These are phyloP conservation scores for Vigna mungo DNA, from an alignment of 306 rosid genomes.

Conservation along the genomic window DNA sequence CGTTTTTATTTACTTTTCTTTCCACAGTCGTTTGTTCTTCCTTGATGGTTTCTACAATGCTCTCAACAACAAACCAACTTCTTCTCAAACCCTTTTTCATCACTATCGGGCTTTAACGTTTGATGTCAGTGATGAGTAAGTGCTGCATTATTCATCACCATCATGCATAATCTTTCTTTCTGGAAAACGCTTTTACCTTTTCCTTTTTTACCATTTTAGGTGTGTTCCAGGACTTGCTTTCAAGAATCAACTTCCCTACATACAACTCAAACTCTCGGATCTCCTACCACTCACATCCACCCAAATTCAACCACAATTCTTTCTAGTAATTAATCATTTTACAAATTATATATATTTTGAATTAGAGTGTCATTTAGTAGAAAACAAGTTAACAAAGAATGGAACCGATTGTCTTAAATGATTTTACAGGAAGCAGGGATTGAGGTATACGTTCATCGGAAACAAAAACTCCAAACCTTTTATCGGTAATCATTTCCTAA, in stretches of 20 bases:
- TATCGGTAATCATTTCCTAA: background rate
- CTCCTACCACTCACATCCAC: slow-evolving; percentile 59
- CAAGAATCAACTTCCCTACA: slow-evolving; percentile 50
- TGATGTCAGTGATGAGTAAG: slow-evolving; percentile 64
- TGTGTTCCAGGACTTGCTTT: slow-evolving; percentile 78
- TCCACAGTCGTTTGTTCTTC: slow-evolving; percentile 56
- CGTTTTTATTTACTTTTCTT: too few relatives aligned
- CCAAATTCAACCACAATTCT: slow-evolving; percentile 65
- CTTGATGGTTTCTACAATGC: slow-evolving; percentile 69
- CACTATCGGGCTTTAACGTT: slow-evolving; percentile 53
- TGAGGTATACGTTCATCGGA: slow-evolving; percentile 57
- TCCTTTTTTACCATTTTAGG: slow-evolving; percentile 40
- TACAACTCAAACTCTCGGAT: slow-evolving; percentile 63
- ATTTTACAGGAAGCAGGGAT: slow-evolving; percentile 72
- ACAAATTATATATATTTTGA: too few relatives aligned
- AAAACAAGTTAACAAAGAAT: too few relatives aligned
- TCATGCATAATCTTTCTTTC: too few relatives aligned
- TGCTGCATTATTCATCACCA: too few relatives aligned
- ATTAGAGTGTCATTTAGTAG: too few relatives aligned
- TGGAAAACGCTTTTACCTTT: background rate
- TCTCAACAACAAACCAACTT: background rate
- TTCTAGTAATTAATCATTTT: slow-evolving; percentile 45
- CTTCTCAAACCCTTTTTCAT: slow-evolving; percentile 52
- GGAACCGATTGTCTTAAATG: too few relatives aligned
- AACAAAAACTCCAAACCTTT: background rate